Evolutionary conservation across 2,329 filamentous ascomycete species (phyloP).

Genomic region (Albifimbria verrucaria): DNA sequence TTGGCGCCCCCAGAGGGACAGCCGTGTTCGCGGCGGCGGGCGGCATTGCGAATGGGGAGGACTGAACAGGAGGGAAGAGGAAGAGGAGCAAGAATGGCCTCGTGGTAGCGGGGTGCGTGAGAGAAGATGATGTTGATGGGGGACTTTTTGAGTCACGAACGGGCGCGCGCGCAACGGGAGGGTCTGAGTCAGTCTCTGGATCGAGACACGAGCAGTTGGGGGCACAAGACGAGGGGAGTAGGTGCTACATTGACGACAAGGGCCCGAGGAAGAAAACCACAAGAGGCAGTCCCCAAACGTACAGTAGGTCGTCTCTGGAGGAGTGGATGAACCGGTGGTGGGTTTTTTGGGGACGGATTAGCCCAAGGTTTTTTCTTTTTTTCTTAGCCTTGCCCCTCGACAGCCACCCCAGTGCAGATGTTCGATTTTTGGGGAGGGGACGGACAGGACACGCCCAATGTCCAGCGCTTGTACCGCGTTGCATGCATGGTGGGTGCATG

Average conservation of each 20-base stretch:
- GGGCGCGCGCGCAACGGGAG: not conserved
- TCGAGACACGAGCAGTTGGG: conserved; percentile 5
- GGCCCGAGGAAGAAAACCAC: too few species aligned
- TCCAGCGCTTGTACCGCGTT: too few species aligned
- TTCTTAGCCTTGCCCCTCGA: not conserved
- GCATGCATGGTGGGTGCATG: too few species aligned
- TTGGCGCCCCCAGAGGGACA: conserved; percentile 3
- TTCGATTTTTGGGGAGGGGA: not conserved
- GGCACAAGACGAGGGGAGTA: conserved; percentile 12
- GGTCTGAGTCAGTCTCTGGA: not conserved
- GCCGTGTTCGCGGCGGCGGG: conserved; percentile 19
- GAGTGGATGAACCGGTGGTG: not conserved
- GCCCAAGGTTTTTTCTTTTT: not conserved
- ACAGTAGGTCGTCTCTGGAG: too few species aligned
- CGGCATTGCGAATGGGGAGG: conserved; percentile 21
- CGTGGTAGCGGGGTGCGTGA: too few species aligned
- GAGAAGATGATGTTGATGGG: too few species aligned
- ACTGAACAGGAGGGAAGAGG: not conserved
- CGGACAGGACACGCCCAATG: not conserved
- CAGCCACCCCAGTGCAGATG: too few species aligned
- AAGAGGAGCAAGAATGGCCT: not conserved
- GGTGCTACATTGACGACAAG: conserved; percentile 23
- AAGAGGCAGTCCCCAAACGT: too few species aligned
- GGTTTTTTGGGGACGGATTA: not conserved
- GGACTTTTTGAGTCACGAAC: not conserved